Evolutionary conservation across 441 rosid genomes (phyloP), one percentile per base, ranked within the genome.

Genomic region (Gossypium lobatum): DNA sequence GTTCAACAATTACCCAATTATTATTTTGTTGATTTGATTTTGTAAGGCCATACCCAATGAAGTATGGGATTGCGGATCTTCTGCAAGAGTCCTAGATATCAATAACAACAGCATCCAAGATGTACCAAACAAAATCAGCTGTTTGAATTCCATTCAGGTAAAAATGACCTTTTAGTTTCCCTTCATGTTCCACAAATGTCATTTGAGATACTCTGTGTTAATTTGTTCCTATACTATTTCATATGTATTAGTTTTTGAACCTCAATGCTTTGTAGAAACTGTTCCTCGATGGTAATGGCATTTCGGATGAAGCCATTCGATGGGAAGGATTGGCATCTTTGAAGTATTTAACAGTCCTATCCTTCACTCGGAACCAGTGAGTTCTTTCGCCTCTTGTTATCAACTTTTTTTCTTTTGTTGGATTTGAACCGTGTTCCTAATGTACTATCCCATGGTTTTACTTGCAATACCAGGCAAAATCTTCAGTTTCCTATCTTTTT

Each of bases 11-110:
- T 64, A 75, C 71, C 67, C 63, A 8, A 66, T 55, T 63, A 14
- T 21, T 57, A 73, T 57, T 59, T 75, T 68, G 50, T 76, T 74
- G 69, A 39, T 78, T 81, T 68, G 39, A 67, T 74, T 28, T 71
- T 52, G 64, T n/a, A 58, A 90, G 99, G 83, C 76, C 75, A 84
- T 95, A 90, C 97, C 97, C 0, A 87, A 87, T 60, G 91, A 91
- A 76, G 88, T 91, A 23, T 90, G 97, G 97, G 75, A 72, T 20
- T 85, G 88, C 70, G 93, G 91, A 82, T 74, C 88, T 63, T 82
- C 77, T 58, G 76, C 79, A 8, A 88, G 93, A 86, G 84, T 90
- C 72, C 84, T 93, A 53, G 90, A 89, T 76, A n/a, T 89, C 60
- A 83, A 87, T 59, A 85, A 86, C 82, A 95, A 93, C 74, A 74